These are phyloP conservation scores for Mycena kentingensis DNA, from an alignment of 768 basidiomycete genomes.

Conservation along the genomic window DNA sequence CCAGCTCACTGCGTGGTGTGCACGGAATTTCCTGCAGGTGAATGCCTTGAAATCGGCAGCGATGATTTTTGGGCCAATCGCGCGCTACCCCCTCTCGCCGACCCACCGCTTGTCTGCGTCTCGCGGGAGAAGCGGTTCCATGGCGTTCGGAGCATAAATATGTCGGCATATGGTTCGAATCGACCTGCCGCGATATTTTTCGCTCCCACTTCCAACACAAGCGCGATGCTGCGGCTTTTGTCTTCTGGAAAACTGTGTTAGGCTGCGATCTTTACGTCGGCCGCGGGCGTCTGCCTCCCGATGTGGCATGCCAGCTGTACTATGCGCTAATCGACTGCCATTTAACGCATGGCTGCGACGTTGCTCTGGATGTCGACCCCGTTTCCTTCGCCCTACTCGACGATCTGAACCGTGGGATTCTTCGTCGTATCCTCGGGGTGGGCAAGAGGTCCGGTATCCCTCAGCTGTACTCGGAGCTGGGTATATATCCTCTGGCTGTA, in stretches of 20 bases:
- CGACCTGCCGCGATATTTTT: slow-evolving; percentile 7
- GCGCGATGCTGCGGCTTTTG: too few species aligned
- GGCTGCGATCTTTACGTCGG: background rate
- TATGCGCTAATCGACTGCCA: too few species aligned
- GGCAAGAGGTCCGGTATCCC: background rate
- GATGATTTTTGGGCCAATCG: slow-evolving; percentile 12
- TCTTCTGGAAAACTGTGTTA: too few species aligned
- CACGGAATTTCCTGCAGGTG: slow-evolving; percentile 15
- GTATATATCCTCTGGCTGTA: background rate
- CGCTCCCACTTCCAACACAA: background rate
- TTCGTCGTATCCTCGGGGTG: background rate
- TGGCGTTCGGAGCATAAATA: slow-evolving; percentile 3
- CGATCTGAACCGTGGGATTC: background rate
- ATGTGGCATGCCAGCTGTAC: slow-evolving; percentile 10
- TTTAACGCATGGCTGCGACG: slow-evolving; percentile 7
- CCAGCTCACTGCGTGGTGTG: too few species aligned
- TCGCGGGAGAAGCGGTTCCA: background rate
- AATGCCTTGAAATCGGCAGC: slow-evolving; percentile 21
- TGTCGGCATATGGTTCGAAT: slow-evolving; percentile 8
- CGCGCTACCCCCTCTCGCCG: slow-evolving; percentile 18
- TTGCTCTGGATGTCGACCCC: slow-evolving; percentile 9
- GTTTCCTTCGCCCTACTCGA: background rate
- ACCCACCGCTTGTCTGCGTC: background rate
- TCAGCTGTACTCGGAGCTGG: background rate
- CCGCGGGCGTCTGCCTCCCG: background rate